Evolutionary conservation across 2,329 filamentous ascomycete species (phyloP).

Genomic region (Colletotrichum paranaense): DNA sequence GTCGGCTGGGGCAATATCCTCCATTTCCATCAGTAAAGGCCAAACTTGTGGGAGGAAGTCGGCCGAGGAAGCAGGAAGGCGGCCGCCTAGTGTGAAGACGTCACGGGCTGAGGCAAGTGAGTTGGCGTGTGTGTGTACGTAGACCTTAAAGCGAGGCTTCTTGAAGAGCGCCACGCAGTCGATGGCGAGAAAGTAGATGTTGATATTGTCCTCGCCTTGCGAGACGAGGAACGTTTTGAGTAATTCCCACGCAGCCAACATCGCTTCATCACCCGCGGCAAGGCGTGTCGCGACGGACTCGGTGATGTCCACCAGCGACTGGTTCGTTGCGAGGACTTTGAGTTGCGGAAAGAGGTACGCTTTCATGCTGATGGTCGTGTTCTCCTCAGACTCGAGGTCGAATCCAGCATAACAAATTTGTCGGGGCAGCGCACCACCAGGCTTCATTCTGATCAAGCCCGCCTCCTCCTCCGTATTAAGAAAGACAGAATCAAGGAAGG

Average conservation of each 20-base stretch:
- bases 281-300: not conserved
- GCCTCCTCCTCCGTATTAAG: slow-evolving; percentile 7
- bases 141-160: slow-evolving; percentile 1
- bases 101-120: not conserved
- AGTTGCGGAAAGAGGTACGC: slow-evolving; percentile 25
- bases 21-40: slow-evolving; percentile 7
- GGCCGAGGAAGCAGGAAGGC: not conserved
- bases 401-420: slow-evolving; percentile 15
- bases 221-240: not conserved
- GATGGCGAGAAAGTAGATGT: slow-evolving; percentile 11
- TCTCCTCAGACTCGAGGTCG: slow-evolving; percentile 13
- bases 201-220: not conserved
- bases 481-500: slow-evolving; percentile 10
- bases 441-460: not conserved
- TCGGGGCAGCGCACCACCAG: not conserved
- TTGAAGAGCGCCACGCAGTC: slow-evolving; percentile 21
- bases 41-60: not conserved
- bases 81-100: slow-evolving; percentile 1
- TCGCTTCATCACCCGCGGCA: not conserved
- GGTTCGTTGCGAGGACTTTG: slow-evolving; percentile 14
- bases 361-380: slow-evolving; percentile 16
- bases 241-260: not conserved
- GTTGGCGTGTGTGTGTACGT: not conserved
- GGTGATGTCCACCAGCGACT: not conserved
- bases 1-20: not conserved